phyloP scores from a whole-genome alignment of 176 grass and related monocot species.

The maize (Zea mays) region Zm-B73-REFERENCE-NAM-5.0 NC_050096.1:250245501-250246000 shows the following conservation, averaged over 20 bases:
- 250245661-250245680: conserved; percentile 13
- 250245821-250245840: not conserved
- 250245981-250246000: no score
- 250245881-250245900: not conserved
- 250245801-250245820: not conserved
- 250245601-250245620: conserved; percentile 13
- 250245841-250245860: not conserved
- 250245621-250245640: conserved; percentile 10
- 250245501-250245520: not conserved
- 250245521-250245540: not conserved
- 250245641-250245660: conserved; percentile 2
- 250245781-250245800: not conserved
- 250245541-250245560: not conserved
- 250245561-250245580: not conserved
- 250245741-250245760: not conserved
- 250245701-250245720: not conserved
- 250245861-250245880: not conserved
- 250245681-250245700: not conserved
- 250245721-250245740: conserved; percentile 3
- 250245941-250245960: no score
- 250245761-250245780: not conserved
- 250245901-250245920: not conserved
- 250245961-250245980: no score
- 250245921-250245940: not conserved
- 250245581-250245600: not conserved